Percentiles rank a stretch among this genome's conserved stretches.
phyloP scores from a whole-genome alignment of 805 yeast genomes.

The Hemisphaericaspora nanyangensis region DNA sequence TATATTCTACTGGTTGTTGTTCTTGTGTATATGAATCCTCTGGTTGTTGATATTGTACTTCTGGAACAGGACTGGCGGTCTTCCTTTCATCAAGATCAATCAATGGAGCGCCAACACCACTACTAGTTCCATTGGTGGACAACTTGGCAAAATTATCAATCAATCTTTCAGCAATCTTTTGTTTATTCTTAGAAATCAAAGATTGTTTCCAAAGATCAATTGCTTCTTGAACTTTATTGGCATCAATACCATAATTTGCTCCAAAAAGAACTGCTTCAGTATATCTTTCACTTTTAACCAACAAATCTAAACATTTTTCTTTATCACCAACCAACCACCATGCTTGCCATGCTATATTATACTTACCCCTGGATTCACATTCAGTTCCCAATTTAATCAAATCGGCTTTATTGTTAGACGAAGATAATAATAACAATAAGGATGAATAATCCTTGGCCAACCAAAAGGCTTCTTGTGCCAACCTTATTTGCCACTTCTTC shows the following conservation, averaged over 20 bases:
- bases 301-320: constrained; percentile 56
- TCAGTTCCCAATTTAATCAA: constrained; percentile 59
- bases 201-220: constrained; percentile 67
- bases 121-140: constrained; percentile 11
- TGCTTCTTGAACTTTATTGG: constrained; percentile 40
- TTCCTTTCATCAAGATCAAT: constrained; percentile 16
- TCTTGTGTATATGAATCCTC: too few relatives aligned
- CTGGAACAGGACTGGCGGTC: constrained; percentile 12
- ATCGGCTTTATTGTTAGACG: constrained; percentile 65
- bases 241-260: constrained; percentile 54
- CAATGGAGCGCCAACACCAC: constrained; percentile 8
- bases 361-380: constrained; percentile 73
- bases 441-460: constrained; percentile 81
- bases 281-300: constrained; percentile 62
- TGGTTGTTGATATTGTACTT: constrained; percentile 42
- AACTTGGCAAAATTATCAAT: constrained; percentile 31
- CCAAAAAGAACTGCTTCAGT: constrained; percentile 86
- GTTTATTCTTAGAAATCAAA: constrained; percentile 49
- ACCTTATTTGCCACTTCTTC: constrained; percentile 68
- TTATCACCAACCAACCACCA: constrained; percentile 83
- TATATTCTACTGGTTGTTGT: too few relatives aligned
- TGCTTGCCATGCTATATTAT: constrained; percentile 87
- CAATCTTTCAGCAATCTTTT: constrained; percentile 60
- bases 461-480: constrained; percentile 77
- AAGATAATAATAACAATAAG: constrained; percentile 74